Evolutionary conservation across 1,284 basidiomycete species (phyloP), one percentile per base, ranked within the genome.

Genomic region (Irpex sp.): DNA sequence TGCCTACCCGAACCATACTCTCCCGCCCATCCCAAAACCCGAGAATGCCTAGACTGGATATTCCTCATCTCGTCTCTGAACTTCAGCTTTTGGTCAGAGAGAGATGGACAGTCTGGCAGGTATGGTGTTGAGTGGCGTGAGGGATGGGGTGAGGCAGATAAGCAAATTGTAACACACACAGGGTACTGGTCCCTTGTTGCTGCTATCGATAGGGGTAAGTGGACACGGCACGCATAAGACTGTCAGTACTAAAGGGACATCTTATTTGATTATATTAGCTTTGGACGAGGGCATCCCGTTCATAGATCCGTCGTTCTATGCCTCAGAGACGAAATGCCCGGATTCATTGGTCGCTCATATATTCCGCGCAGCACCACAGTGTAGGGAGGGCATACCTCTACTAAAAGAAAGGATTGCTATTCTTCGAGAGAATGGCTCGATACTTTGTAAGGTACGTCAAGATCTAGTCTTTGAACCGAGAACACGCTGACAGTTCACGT

Each of bases 151-250:
- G 76, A 9, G 39, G 2, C 76, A 9, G 72, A 80, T 0, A 73
- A 75, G 37, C 78, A 66, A 50, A 79, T 11, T 15, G 39, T 75
- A 50, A 76, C 87, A 15, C 87, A 83, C 72, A 92, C 89, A 0
- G 92, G 92, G 0, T 94, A 94, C 68, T 92, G 90, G 90, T 89
- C 88, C 66, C 77, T 94, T 1, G 85, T 93, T 1, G 92, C 92
- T 47, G 86, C 90, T 1, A 72, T 94, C 13, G 83, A 93, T 70
- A 78, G 87, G 80, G 92, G 92, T 91, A 66, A 50, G 78, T 70
- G 17, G 5, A 7, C 1, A 8, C 5, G 39, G 4, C 39, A 8
- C 39, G 39, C 5, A 15, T 43, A 15, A 15, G 15, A 43, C 15
- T 39, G 3, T 26, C 26, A 26, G 26, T 26, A 26, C 26, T 26